Evolutionary conservation across 2,329 filamentous ascomycete genomes (phyloP).

Genomic region (Triangularia setosa): DNA sequence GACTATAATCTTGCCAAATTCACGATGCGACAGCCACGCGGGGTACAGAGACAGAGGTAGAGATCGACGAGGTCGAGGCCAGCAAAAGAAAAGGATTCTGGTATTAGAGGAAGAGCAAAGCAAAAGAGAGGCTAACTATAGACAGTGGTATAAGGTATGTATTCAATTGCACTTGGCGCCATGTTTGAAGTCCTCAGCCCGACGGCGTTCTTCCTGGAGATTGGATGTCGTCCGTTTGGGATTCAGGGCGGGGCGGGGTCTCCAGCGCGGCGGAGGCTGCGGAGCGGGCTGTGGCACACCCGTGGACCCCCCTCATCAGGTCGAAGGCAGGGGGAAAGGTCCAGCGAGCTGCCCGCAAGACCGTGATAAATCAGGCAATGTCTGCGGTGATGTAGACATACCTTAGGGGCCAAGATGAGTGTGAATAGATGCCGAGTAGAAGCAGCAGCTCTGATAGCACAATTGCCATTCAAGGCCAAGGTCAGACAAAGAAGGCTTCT

Average conservation of each 20-base stretch:
- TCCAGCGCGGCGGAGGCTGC: not conserved
- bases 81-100: not conserved
- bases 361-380: not conserved
- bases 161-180: constrained; percentile 8
- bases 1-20: not conserved
- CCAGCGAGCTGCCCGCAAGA: not conserved
- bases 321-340: not conserved
- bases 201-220: constrained; percentile 12
- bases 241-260: not conserved
- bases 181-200: constrained; percentile 16
- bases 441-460: not conserved
- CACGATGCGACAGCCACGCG: constrained; percentile 1
- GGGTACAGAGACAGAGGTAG: not conserved
- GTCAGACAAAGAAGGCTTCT: not conserved
- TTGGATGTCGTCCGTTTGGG: constrained; percentile 11
- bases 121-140: not conserved
- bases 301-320: not conserved
- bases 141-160: not conserved
- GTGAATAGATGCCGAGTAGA: not conserved
- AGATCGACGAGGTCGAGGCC: not conserved
- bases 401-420: not conserved
- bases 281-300: not conserved
- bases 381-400: not conserved
- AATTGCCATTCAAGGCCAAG: not conserved
- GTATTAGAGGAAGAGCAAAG: constrained; percentile 1